A percentile compares a stretch with the other conserved stretches of the same genome.
Conservation (phyloP, 768 basidiomycete genomes). For the Mycena galericulata region DNA sequence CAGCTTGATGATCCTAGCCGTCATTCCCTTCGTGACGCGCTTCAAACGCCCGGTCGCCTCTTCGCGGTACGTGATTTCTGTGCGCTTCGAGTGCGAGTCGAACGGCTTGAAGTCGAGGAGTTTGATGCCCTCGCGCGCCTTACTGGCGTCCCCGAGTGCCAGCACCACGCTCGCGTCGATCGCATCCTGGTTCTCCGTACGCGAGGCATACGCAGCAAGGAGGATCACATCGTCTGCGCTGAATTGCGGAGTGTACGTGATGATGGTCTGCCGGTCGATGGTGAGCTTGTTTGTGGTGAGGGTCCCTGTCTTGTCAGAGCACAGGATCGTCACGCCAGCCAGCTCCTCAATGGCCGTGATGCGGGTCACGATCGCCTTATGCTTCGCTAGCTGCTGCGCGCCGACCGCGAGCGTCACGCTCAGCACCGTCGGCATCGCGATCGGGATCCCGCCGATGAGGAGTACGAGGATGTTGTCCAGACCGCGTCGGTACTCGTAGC, state of each 20-base stretch:
- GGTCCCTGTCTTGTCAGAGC: slow-evolving; percentile 59
- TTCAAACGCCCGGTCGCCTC: slow-evolving; percentile 83
- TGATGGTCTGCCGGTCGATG: slow-evolving; percentile 92
- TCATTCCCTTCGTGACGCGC: slow-evolving; percentile 99
- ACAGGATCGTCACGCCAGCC: slow-evolving; percentile 62
- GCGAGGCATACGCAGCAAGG: slow-evolving; percentile 94
- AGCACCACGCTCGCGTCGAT: slow-evolving; percentile 90
- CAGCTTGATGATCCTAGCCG: slow-evolving; percentile 95
- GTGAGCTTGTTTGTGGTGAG: slow-evolving; percentile 71
- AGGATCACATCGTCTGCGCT: slow-evolving; percentile 92
- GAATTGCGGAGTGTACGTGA: slow-evolving; percentile 82
- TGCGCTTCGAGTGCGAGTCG: slow-evolving; percentile 99
- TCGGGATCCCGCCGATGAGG: slow-evolving; percentile 98
- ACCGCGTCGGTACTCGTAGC: slow-evolving; percentile 90
- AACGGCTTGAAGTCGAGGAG: slow-evolving; percentile 99
- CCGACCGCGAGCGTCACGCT: slow-evolving; percentile 57
- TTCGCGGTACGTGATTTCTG: slow-evolving; percentile 98
- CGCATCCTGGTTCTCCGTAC: slow-evolving; percentile 99
- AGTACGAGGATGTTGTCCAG: slow-evolving; percentile 98
- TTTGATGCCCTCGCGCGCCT: slow-evolving; percentile 93
- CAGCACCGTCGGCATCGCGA: slow-evolving; percentile 29
- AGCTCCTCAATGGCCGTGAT: slow-evolving; percentile 62
- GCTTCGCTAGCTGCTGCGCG: slow-evolving; percentile 17
- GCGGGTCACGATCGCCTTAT: slow-evolving; percentile 61
- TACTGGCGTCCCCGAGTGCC: slow-evolving; percentile 76